phyloP scores from a whole-genome alignment of 2,329 filamentous ascomycete species.

The Fusarium paranaense region DNA sequence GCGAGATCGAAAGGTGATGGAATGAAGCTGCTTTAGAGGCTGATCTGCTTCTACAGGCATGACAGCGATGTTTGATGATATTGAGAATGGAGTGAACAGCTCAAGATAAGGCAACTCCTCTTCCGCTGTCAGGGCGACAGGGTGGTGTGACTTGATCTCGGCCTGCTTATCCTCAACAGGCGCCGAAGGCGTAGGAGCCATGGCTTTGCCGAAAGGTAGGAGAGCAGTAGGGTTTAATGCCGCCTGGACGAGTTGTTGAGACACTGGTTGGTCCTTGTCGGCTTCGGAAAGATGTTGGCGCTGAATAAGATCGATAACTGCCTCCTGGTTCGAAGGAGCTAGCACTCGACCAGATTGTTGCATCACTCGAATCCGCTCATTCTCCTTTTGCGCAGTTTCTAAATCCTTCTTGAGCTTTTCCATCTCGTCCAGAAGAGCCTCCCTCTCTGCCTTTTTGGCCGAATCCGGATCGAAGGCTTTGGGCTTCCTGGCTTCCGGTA shows the following conservation, averaged over 20 bases:
- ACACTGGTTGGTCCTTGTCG: conserved; percentile 42
- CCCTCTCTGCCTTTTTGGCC: conserved; percentile 64
- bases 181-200: conserved; percentile 38
- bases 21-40: conserved; percentile 64
- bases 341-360: conserved; percentile 54
- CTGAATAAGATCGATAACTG: conserved; percentile 55
- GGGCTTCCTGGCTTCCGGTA: conserved; percentile 5
- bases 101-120: conserved; percentile 78
- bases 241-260: conserved; percentile 59
- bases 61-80: conserved; percentile 65
- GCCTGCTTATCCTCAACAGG: conserved; percentile 50
- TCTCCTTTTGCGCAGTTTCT: conserved; percentile 67
- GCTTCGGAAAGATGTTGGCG: conserved; percentile 54
- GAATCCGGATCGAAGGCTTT: conserved; percentile 53
- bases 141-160: conserved; percentile 71
- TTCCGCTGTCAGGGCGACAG: conserved; percentile 68
- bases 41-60: conserved; percentile 51
- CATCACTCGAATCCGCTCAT: conserved; percentile 62
- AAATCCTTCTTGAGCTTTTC: conserved; percentile 69
- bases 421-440: conserved; percentile 67
- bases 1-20: conserved; percentile 62
- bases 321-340: conserved; percentile 50
- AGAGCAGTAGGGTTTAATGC: conserved; percentile 64
- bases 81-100: conserved; percentile 75
- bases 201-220: conserved; percentile 61